Percentiles rank a stretch among this genome's conserved stretches.
Conservation (phyloP, 2,329 filamentous ascomycete genomes). For the Penicillium polonicum region DNA sequence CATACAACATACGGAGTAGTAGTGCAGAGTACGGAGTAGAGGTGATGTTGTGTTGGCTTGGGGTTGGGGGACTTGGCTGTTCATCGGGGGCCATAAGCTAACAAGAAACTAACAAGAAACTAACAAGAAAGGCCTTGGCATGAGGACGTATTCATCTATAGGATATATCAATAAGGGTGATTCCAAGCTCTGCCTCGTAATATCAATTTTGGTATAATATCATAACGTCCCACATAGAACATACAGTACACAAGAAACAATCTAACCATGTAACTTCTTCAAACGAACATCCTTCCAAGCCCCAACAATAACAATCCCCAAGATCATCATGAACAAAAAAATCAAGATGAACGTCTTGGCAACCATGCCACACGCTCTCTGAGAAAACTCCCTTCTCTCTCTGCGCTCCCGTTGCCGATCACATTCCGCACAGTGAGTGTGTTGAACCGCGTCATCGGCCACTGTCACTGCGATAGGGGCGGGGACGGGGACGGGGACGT, state of each 20-base stretch:
- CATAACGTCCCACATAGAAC: background rate
- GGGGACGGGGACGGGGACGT: background rate
- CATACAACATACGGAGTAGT: background rate
- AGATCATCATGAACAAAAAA: slow-evolving; percentile 12
- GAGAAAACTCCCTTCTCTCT: slow-evolving; percentile 4
- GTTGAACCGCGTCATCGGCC: background rate
- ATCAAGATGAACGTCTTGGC: slow-evolving; percentile 15
- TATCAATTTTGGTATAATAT: background rate
- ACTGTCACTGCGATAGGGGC: background rate
- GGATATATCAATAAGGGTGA: background rate
- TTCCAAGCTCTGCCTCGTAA: no score
- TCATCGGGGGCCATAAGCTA: background rate
- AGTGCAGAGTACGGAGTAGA: background rate
- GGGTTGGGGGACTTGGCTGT: background rate
- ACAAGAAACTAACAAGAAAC: no score
- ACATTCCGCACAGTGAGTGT: slow-evolving; percentile 19
- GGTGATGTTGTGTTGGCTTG: background rate
- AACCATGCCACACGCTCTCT: slow-evolving; percentile 10
- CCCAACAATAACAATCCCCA: slow-evolving; percentile 12
- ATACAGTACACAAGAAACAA: no score
- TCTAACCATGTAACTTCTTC: background rate
- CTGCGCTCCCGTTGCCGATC: slow-evolving; percentile 14
- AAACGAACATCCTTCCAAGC: slow-evolving; percentile 3
- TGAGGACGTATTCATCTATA: background rate
- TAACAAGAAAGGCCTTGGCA: background rate